Percentiles rank a stretch among this genome's conserved stretches.
Evolutionary conservation across 2,329 filamentous ascomycete genomes (phyloP).

Genomic region (Colletotrichum eleusines): DNA sequence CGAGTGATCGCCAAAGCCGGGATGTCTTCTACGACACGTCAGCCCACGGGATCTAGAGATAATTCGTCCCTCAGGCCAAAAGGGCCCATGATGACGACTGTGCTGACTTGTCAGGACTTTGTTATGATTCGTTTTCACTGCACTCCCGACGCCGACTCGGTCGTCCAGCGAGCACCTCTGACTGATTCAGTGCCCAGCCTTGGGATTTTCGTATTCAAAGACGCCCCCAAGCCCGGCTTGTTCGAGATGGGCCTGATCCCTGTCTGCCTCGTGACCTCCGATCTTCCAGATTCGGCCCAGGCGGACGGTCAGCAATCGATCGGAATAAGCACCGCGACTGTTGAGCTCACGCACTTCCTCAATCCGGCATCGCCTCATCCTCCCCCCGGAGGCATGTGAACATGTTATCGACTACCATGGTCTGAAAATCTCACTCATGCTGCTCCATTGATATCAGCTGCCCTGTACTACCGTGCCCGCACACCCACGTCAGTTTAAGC

Average conservation of each 20-base stretch:
- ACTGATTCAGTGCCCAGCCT: not conserved
- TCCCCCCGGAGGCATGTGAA: constrained; percentile 9
- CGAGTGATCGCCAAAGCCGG: not conserved
- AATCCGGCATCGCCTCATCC: not conserved
- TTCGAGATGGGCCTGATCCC: not conserved
- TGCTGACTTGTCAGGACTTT: constrained; percentile 13
- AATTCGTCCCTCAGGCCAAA: not conserved
- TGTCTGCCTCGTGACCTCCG: constrained; percentile 10
- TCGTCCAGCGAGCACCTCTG: not conserved
- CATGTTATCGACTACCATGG: not conserved
- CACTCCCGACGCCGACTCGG: not conserved
- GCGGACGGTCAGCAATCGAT: not conserved
- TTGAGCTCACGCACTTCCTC: not conserved
- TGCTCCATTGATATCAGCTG: no score
- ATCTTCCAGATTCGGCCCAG: constrained; percentile 1
- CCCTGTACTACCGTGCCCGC: constrained; percentile 12
- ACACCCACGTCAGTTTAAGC: constrained; percentile 30
- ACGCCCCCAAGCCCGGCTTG: constrained; percentile 10
- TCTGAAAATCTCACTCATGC: no score
- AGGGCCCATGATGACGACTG: not conserved
- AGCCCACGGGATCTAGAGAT: not conserved
- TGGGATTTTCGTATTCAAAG: no score
- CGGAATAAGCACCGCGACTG: constrained; percentile 3
- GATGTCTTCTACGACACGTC: not conserved
- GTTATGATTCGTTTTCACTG: not conserved